Base-by-base conservation (phyloP, 306 rosid genomes). In the Vigna reflexopilosa region DNA sequence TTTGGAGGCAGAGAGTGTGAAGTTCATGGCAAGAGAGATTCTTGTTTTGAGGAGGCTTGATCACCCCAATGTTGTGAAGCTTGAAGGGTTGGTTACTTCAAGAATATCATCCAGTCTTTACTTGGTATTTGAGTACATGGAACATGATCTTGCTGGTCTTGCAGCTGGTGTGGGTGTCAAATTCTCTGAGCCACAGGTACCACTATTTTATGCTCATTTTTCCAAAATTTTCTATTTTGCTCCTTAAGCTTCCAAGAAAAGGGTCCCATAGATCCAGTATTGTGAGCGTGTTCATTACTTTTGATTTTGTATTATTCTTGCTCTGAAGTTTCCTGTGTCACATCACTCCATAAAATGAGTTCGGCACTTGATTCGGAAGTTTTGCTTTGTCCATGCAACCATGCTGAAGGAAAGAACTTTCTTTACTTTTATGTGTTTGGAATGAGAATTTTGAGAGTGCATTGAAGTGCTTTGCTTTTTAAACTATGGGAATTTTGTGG, bases 11-110 rank as follows among this genome's bases (percentile, higher is more conserved):
- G 98, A 93, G 88, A 93, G 94, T 85, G 96, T 91, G 65, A 93
- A 88, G 83, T 93, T 93, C 83, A 91, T 93, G 98, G 98, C 96
- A 5, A 89, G 98, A 82, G 98, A 93, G 91, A 93, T 93, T 82
- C 84, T 89, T 72, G 90, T 89, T 58, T 84, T 93, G 76, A 83
- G 90, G 76, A 87, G 80, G 79, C 96, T 93, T 80, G 96, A 93
- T 77, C 98, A 93, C 82, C 98, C 98, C 78, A 93, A 93, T 85
- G 94, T 93, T 75, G 79, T 93, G 61, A 93, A 91, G 89, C 98
- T 93, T 4, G 93, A 93, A 72, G 98, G 98, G 6, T 77, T 93
- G 65, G 98, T 91, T 44, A 93, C 98, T 80, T 93, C 98, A 6
- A 89, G 98, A 87, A 93, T 91, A 88, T 91, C 97, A 13, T 84